Evolutionary conservation across 306 rosid species (phyloP).

Genomic region (Argentina anserina): DNA sequence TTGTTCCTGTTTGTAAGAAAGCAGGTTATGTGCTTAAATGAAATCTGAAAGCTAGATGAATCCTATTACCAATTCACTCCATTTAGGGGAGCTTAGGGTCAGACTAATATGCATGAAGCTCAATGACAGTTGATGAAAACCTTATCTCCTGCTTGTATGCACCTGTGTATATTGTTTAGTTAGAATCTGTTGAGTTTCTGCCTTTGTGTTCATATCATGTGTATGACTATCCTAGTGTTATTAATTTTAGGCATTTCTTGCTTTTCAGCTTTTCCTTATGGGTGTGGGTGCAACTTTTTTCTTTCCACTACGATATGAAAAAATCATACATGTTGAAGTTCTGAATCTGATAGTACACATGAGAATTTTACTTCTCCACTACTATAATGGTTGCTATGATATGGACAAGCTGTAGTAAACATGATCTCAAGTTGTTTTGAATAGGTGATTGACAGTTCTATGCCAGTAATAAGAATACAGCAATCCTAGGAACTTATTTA

Average conservation of each 20-base stretch:
- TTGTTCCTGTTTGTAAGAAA: neutral
- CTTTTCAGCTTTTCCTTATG: neutral
- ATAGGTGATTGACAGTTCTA: neutral
- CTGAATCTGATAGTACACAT: too few relatives aligned
- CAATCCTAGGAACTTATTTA: conserved; percentile 19
- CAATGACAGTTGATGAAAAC: neutral
- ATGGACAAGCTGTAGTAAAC: neutral
- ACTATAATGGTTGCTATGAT: too few relatives aligned
- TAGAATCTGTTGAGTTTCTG: neutral
- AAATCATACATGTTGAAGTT: neutral
- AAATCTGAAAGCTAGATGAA: neutral
- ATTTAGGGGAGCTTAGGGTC: neutral
- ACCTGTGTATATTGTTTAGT: neutral
- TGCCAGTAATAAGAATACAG: conserved; percentile 10
- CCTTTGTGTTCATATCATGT: neutral
- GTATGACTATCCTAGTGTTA: neutral
- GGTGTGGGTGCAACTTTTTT: too few relatives aligned
- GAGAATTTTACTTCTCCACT: too few relatives aligned
- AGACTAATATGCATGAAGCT: neutral
- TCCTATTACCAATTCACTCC: neutral
- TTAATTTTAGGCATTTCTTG: neutral
- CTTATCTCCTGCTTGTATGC: conserved; percentile 2
- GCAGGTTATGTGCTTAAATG: neutral
- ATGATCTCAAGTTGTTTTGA: neutral
- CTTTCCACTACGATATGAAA: neutral